Percentiles rank a stretch among this genome's conserved stretches.
Evolutionary conservation across 2,329 filamentous ascomycete species (phyloP).

Genomic region (Dactylellina cionopaga): DNA sequence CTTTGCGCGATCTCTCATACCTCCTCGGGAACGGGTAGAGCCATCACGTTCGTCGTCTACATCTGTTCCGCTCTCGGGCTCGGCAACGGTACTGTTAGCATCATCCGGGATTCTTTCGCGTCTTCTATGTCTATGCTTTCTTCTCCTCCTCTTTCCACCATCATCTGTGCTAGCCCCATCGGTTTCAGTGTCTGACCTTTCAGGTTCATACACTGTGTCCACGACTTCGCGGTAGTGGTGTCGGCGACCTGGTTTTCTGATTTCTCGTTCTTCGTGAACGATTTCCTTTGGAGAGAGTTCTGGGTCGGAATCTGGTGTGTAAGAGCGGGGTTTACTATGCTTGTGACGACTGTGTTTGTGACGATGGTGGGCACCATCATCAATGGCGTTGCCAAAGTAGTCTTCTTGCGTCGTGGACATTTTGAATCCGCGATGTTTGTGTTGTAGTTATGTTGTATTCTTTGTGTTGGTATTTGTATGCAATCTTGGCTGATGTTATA

Average conservation of each 20-base stretch:
- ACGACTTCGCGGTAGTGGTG: constrained; percentile 29
- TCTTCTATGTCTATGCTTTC: constrained; percentile 26
- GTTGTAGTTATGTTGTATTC: constrained; percentile 8
- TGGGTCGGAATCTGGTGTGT: constrained; percentile 25
- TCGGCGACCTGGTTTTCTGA: constrained; percentile 31
- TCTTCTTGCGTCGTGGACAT: constrained; percentile 52
- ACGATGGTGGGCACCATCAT: constrained; percentile 15
- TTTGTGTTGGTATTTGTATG: no score
- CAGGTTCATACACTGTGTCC: constrained; percentile 13
- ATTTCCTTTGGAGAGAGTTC: constrained; percentile 9
- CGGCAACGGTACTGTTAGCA: constrained; percentile 21
- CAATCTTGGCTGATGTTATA: constrained; percentile 21
- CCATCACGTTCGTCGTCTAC: constrained; percentile 5
- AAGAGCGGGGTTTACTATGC: constrained; percentile 24
- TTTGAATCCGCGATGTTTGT: not conserved
- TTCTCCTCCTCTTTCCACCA: constrained; percentile 26
- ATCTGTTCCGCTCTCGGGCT: constrained; percentile 23
- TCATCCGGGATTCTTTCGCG: constrained; percentile 36
- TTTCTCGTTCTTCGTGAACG: constrained; percentile 23
- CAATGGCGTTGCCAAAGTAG: constrained; percentile 38
- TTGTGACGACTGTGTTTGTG: constrained; percentile 24
- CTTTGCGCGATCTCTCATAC: constrained; percentile 35
- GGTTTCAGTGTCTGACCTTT: constrained; percentile 19
- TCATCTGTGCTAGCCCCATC: constrained; percentile 33
- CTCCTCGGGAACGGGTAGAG: constrained; percentile 9